Percentiles rank a stretch among this genome's conserved stretches.
Conservation (phyloP, 176 grass and related monocot genomes). For the Oryza glumipatula region DNA sequence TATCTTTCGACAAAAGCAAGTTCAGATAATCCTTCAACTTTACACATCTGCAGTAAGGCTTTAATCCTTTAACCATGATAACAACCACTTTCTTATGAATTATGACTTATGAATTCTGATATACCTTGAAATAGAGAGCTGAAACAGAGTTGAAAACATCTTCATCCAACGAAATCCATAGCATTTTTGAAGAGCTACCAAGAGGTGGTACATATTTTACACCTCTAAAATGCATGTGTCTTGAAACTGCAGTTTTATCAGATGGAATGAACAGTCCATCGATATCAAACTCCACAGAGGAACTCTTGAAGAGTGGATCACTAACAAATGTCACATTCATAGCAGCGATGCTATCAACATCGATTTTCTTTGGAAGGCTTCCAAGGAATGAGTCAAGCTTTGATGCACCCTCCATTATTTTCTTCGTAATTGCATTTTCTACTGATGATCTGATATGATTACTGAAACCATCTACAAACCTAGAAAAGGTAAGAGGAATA, state of each 20-base stretch:
- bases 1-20: background rate
- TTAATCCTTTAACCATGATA: constrained; percentile 3
- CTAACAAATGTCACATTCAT: constrained; percentile 90
- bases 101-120: background rate
- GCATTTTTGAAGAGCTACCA: constrained; percentile 67
- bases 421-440: constrained; percentile 74
- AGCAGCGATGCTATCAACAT: constrained; percentile 65
- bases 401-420: constrained; percentile 65
- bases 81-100: background rate
- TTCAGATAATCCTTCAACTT: background rate
- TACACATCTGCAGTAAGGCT: background rate
- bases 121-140: constrained; percentile 80
- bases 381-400: constrained; percentile 82
- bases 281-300: constrained; percentile 90
- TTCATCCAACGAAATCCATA: constrained; percentile 89
- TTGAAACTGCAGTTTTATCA: constrained; percentile 25
- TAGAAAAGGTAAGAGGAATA: constrained; percentile 47
- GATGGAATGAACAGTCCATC: constrained; percentile 81
- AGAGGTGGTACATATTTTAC: constrained; percentile 42
- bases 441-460: constrained; percentile 84
- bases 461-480: constrained; percentile 82
- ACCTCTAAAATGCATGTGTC: constrained; percentile 38
- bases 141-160: constrained; percentile 88
- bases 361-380: constrained; percentile 82
- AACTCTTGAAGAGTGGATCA: constrained; percentile 73